Evolutionary conservation across 768 basidiomycete genomes (phyloP), one percentile per base, ranked within the genome.

Genomic region (Royoungia palumana): DNA sequence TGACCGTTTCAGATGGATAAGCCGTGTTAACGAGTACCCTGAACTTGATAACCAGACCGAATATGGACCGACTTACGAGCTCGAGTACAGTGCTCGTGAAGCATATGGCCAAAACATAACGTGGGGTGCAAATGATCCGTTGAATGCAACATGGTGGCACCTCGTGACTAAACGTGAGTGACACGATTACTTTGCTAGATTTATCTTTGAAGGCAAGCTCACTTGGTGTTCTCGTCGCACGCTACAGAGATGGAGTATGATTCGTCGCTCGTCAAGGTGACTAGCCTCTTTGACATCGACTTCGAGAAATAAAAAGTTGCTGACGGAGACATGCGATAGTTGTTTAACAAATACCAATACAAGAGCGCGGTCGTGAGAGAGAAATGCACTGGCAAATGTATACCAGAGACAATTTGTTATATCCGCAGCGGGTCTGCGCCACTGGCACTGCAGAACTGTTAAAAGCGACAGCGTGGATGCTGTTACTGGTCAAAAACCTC

Each of bases 81-180:
- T 70, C 37, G 85, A 87, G 65, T 87, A 87, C 61, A 84, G 73
- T 61, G 80, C 85, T 10, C 80, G 87, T 20, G 72, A 79, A 45
- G 72, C 83, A 0, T 87, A 86, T 53, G 86, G 84, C n/a, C 63
- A 61, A 19, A 65, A 61, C 27, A 62, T 72, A 5, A 72, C 73
- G 25, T 87, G 85, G 85, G 73, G 73, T 21, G 64, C 70, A 5
- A 71, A 73, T 41, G 84, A 83, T 61, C 85, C 85, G 0, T 66
- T 87, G 49, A 87, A 87, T 54, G 83, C 82, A 5, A 87, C 85
- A 1, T 89, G 82, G 80, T 87, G 84, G 85, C 86, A 87, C 63
- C 75, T 64, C 27, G 82, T 87, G 30, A 87, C 86, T 1, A 82
- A 87, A 69, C 75, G 82, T 80, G 47, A 43, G 73, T 62, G 25